Evolutionary conservation across 2,329 filamentous ascomycete species (phyloP).

Genomic region (Sordariomycetes sp.): DNA sequence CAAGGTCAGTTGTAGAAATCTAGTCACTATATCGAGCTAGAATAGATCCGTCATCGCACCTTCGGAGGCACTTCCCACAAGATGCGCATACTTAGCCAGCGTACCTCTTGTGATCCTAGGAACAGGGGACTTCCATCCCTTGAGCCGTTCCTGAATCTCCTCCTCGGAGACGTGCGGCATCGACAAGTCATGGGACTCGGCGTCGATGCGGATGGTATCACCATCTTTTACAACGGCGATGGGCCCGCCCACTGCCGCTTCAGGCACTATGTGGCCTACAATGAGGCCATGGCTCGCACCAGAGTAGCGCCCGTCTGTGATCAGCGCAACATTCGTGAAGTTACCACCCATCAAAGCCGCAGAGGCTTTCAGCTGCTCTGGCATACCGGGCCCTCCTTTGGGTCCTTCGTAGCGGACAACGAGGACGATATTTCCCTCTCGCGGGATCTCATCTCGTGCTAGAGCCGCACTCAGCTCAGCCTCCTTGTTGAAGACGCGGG

Average conservation of each 20-base stretch:
- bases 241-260: conserved; percentile 77
- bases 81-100: conserved; percentile 57
- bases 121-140: conserved; percentile 53
- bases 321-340: conserved; percentile 63
- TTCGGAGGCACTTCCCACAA: conserved; percentile 48
- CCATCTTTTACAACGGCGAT: conserved; percentile 77
- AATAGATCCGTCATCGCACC: conserved; percentile 54
- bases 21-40: too few relatives aligned
- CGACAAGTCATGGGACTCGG: conserved; percentile 59
- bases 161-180: conserved; percentile 57
- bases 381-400: conserved; percentile 90
- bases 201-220: conserved; percentile 73
- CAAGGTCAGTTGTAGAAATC: neutral
- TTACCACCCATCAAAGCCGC: conserved; percentile 88
- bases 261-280: conserved; percentile 80
- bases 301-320: conserved; percentile 69
- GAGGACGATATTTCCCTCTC: conserved; percentile 67
- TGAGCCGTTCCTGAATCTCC: conserved; percentile 49
- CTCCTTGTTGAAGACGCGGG: conserved; percentile 82
- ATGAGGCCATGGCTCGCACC: conserved; percentile 81
- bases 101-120: conserved; percentile 54
- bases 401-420: conserved; percentile 91
- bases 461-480: conserved; percentile 68
- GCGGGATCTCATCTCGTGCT: conserved; percentile 51
- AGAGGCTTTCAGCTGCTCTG: conserved; percentile 88